Evolutionary conservation across 176 grass and related monocot genomes (phyloP).

Genomic region (Otatea glauca): DNA sequence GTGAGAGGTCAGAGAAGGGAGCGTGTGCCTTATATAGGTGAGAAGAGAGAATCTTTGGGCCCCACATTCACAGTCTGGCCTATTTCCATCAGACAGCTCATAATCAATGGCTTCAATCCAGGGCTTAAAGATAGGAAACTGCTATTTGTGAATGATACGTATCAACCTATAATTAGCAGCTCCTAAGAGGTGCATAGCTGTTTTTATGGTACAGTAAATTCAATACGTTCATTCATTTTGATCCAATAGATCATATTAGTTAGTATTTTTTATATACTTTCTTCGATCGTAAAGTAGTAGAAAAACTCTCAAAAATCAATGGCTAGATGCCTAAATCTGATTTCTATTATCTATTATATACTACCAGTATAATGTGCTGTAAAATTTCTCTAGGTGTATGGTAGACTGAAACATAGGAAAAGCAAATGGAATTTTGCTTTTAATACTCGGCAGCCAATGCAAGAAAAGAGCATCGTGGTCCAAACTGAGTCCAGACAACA

Average conservation of each 20-base stretch:
- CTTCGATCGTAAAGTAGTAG: too few relatives aligned
- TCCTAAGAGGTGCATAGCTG: background rate
- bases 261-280: too few relatives aligned
- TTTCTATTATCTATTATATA: too few relatives aligned
- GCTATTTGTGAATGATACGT: conserved; percentile 15
- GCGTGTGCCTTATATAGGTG: conserved; percentile 38
- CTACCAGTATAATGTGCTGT: too few relatives aligned
- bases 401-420: background rate
- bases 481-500: background rate
- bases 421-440: background rate
- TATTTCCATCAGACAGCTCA: conserved; percentile 48
- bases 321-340: too few relatives aligned
- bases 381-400: background rate
- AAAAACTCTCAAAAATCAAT: too few relatives aligned
- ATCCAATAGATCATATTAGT: too few relatives aligned
- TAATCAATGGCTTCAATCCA: conserved; percentile 4
- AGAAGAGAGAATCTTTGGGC: background rate
- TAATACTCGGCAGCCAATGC: background rate
- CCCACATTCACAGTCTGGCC: conserved; percentile 45
- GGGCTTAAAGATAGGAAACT: conserved; percentile 29
- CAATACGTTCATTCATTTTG: too few relatives aligned
- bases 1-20: background rate
- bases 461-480: conserved; percentile 11
- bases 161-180: conserved; percentile 5
- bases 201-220: too few relatives aligned